Evolutionary conservation across 2,329 filamentous ascomycete genomes (phyloP).

Genomic region (Paraconiothyrium sp.): DNA sequence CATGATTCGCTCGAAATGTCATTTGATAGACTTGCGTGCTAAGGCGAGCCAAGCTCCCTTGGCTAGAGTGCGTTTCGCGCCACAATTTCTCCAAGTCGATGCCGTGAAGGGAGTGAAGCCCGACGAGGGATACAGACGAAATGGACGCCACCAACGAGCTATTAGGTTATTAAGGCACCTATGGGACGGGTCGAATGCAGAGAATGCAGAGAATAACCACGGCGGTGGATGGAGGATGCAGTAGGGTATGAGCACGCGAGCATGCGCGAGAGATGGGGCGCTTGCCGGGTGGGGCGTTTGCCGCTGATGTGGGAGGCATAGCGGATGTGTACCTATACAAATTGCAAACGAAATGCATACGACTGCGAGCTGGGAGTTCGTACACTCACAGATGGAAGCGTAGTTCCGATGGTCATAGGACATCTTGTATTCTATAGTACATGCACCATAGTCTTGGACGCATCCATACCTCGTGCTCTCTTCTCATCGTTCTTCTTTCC

Average conservation of each 20-base stretch:
- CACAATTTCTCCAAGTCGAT: not conserved
- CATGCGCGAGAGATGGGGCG: not conserved
- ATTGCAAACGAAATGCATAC: not conserved
- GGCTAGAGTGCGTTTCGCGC: not conserved
- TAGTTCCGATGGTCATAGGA: not conserved
- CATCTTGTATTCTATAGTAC: not conserved
- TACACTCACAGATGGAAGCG: not conserved
- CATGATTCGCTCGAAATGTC: not conserved
- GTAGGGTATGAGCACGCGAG: not conserved
- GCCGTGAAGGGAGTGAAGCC: not conserved
- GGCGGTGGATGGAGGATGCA: conserved; percentile 2
- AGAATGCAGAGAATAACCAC: not conserved
- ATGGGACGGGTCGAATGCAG: conserved; percentile 7
- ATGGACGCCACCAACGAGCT: not conserved
- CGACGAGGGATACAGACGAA: not conserved
- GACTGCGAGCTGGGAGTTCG: not conserved
- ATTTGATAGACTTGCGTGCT: not conserved
- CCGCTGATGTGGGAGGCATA: conserved; percentile 1
- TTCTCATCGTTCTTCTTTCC: not conserved
- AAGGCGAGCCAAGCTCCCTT: not conserved
- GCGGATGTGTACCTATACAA: not conserved
- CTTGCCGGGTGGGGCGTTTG: not conserved
- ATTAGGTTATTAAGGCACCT: not conserved
- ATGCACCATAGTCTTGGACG: not conserved
- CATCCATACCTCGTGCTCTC: not conserved